Conservation (phyloP, 2,329 filamentous ascomycete species). For the Calycina marina region DNA sequence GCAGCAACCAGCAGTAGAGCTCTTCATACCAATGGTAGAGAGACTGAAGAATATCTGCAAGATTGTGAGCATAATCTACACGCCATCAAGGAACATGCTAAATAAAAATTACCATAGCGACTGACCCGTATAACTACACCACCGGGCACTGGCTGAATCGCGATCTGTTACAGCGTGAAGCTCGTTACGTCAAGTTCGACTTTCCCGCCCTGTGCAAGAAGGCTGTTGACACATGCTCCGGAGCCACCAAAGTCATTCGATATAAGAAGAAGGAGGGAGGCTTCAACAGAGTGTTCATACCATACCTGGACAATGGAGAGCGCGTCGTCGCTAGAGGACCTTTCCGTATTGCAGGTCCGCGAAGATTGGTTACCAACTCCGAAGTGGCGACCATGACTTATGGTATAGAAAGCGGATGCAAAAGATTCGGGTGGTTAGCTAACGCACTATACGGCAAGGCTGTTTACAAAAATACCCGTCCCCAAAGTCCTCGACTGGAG, state of each 20-base stretch:
- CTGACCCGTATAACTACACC: constrained; percentile 23
- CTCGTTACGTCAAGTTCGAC: constrained; percentile 26
- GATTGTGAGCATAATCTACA: too few relatives aligned
- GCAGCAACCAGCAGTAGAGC: too few relatives aligned
- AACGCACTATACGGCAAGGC: too few relatives aligned
- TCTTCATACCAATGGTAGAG: too few relatives aligned
- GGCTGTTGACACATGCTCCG: constrained; percentile 24
- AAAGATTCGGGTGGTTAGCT: too few relatives aligned
- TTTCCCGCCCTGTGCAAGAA: constrained; percentile 25
- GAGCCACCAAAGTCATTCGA: constrained; percentile 21
- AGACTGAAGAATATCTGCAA: too few relatives aligned
- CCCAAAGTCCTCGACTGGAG: not conserved
- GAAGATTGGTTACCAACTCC: constrained; percentile 25
- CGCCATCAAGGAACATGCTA: too few relatives aligned
- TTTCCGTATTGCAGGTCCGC: constrained; percentile 25
- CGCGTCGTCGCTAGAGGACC: constrained; percentile 28
- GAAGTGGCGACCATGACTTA: constrained; percentile 31
- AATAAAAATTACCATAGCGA: too few relatives aligned
- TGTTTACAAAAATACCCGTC: not conserved
- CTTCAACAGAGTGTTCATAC: constrained; percentile 30
- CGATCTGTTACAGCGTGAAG: constrained; percentile 23
- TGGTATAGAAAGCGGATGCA: too few relatives aligned
- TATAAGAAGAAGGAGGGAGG: constrained; percentile 30
- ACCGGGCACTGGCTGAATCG: constrained; percentile 25
- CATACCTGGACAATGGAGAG: constrained; percentile 25